phyloP scores from a whole-genome alignment of 108 stramenopile genomes.

The Skeletonema menzelii region DNA sequence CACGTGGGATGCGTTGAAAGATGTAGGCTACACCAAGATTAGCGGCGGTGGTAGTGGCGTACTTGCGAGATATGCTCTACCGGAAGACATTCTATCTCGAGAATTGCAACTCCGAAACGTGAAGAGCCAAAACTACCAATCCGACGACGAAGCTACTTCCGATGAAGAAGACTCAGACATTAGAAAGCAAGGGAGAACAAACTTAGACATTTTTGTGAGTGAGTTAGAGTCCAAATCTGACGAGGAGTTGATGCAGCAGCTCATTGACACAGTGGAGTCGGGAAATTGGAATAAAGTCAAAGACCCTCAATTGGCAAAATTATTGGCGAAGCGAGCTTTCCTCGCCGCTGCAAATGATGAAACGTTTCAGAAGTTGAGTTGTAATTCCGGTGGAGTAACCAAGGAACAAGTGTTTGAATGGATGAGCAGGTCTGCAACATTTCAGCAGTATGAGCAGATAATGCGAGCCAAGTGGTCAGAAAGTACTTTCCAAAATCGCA shows the following conservation, averaged over 20 bases:
- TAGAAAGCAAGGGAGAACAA: slow-evolving; percentile 25
- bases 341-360: not conserved
- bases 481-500: not conserved
- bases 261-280: not conserved
- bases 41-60: not conserved
- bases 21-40: not conserved
- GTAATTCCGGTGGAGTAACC: not conserved
- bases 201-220: too few relatives aligned
- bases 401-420: not conserved
- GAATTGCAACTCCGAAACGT: not conserved
- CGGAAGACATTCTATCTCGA: not conserved
- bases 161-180: not conserved
- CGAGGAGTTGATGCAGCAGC: not conserved
- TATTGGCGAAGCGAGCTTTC: not conserved
- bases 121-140: not conserved
- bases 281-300: not conserved
- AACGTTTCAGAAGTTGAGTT: not conserved
- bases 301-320: not conserved
- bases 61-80: not conserved
- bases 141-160: not conserved
- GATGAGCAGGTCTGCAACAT: not conserved
- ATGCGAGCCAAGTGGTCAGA: not conserved
- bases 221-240: not conserved
- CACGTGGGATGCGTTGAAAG: not conserved
- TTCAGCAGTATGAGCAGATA: not conserved